Evolutionary conservation across 192 early-diverging fungal genomes (phyloP), one percentile per base, ranked within the genome.

Genomic region (Backusella circina): DNA sequence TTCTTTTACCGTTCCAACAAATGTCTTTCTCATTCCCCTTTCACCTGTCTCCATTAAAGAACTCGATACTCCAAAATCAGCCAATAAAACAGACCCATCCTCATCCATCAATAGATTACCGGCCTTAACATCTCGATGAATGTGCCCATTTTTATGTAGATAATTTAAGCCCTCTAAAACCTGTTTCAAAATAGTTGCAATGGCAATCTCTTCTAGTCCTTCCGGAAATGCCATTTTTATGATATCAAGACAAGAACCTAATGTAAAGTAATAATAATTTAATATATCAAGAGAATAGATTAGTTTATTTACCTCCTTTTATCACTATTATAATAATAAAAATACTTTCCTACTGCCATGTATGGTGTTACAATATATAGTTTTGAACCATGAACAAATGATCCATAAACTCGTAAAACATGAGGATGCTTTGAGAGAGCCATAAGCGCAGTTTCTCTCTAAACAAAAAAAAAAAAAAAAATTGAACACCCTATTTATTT

Each of bases 391-490:
- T 88, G 85, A 12, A 96, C 95, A 78, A 96, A 96, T 1, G 94
- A 93, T 67, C 92, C 91, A 77, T 91, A 90, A 18, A 96, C 95
- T 2, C 88, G 89, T 38, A 96, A 79, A 3, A 96, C 86, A 75
- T 96, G 93, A 9, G 89, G 87, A 77, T 96, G 95, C 66, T 93
- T 93, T n/a, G 91, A 95, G 16, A 96, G 80, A 6, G 89, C 89
- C 95, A 96, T 96, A 51, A 94, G 89, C 50, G 92, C 89, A n/a
- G 95, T 94, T 80, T 96, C 95, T 57, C 94, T 77, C 89, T 94
- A 76, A 51, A 18, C 30, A 76, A 65, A 18, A 35, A 41, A 67
- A 18, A 13, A 68, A 18, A 0, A n/a, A 33, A 9, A 39, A 0
- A 2, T 9, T 44, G 8, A 44, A 4, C 7, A 70, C 28, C 9